A percentile compares a stretch with the other conserved stretches of the same genome.
phyloP scores from a whole-genome alignment of 2,329 filamentous ascomycete species.

The Colletotrichum orchidophilum region DNA sequence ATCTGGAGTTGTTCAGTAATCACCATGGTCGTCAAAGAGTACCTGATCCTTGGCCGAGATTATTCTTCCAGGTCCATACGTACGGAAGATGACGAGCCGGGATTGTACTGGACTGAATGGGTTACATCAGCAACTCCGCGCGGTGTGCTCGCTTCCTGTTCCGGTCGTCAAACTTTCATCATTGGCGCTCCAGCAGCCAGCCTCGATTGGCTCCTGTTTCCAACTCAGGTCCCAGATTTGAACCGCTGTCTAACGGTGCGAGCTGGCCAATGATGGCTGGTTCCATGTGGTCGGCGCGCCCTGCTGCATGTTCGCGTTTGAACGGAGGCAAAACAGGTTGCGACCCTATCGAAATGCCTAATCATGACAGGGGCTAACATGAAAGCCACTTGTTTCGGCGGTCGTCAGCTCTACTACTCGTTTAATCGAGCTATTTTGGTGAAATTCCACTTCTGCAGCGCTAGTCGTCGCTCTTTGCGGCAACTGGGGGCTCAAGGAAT shows the following conservation, averaged over 20 bases:
- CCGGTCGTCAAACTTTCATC: background rate
- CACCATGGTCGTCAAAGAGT: background rate
- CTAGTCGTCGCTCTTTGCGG: background rate
- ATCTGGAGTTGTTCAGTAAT: background rate
- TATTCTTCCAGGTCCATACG: background rate
- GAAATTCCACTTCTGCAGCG: background rate
- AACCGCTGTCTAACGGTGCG: background rate
- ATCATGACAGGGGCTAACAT: background rate
- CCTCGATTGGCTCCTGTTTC: background rate
- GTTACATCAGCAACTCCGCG: background rate
- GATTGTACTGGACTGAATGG: background rate
- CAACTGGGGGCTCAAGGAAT: background rate
- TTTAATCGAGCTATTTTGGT: background rate
- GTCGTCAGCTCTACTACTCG: background rate
- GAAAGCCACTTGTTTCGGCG: background rate
- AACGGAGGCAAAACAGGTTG: background rate
- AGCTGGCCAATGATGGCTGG: background rate
- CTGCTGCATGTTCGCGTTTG: background rate
- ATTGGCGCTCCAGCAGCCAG: background rate
- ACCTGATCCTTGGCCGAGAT: background rate
- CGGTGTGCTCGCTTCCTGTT: background rate
- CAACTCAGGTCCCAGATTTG: background rate
- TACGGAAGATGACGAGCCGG: background rate
- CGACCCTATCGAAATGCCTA: background rate
- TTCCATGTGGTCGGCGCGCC: background rate